Evolutionary conservation across 2,329 filamentous ascomycete species (phyloP).

Genomic region (Cladosporium sp.): DNA sequence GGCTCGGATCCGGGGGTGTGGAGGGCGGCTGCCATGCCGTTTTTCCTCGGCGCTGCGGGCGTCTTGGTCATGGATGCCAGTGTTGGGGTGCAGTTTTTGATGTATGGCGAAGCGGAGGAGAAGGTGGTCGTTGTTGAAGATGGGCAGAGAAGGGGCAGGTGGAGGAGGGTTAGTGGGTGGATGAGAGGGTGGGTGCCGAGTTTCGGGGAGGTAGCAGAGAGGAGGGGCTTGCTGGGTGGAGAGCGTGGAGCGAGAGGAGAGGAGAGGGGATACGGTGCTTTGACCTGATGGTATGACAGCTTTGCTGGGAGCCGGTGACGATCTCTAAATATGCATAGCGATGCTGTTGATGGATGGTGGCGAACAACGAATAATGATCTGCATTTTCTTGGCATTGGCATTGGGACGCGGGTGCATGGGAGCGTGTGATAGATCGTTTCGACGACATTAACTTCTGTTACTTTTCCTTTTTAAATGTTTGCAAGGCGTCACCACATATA

Average conservation of each 20-base stretch:
- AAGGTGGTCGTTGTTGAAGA: constrained; percentile 39
- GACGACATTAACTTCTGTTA: too few relatives aligned
- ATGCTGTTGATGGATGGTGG: too few relatives aligned
- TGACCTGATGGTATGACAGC: not conserved
- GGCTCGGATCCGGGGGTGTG: constrained; percentile 52
- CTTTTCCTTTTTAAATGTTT: too few relatives aligned
- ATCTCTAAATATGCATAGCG: too few relatives aligned
- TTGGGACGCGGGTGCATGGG: too few relatives aligned
- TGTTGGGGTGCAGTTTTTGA: constrained; percentile 57
- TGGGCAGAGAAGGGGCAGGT: constrained; percentile 40
- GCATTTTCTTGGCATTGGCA: too few relatives aligned
- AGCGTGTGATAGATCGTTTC: too few relatives aligned
- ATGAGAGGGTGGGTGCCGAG: constrained; percentile 61
- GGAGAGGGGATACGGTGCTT: not conserved
- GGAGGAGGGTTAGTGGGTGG: constrained; percentile 56
- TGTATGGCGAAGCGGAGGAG: constrained; percentile 46
- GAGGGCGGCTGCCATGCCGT: constrained; percentile 54
- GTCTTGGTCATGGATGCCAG: constrained; percentile 57
- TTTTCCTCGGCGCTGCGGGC: constrained; percentile 60
- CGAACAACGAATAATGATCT: too few relatives aligned
- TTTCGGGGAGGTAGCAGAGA: constrained; percentile 31
- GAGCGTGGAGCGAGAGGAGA: not conserved
- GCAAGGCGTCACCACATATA: too few relatives aligned
- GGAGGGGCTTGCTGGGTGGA: not conserved
- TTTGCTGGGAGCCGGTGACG: too few relatives aligned